Base-by-base conservation (phyloP, 2,329 filamentous ascomycete genomes). In the Colletotrichum cereale region DNA sequence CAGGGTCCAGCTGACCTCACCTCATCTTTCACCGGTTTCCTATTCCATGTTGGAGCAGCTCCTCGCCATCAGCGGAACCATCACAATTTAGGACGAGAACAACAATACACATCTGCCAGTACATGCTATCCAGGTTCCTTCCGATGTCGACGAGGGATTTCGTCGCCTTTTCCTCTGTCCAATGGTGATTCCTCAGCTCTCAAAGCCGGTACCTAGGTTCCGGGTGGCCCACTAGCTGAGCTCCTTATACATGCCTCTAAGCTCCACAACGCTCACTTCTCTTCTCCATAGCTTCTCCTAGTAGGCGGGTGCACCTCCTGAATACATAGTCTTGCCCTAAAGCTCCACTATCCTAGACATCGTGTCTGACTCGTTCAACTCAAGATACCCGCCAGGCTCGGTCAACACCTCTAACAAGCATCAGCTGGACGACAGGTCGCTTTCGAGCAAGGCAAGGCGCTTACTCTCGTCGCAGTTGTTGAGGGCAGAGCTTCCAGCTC, bases 191-290 rank as follows among this genome's bases (percentile, higher is more conserved):
- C 34, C 34, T 78, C 78, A n/a, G n/a, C n/a, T n/a, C n/a, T n/a
- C n/a, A n/a, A n/a, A n/a, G n/a, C n/a, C n/a, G n/a, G n/a, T n/a
- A n/a, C n/a, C n/a, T n/a, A n/a, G n/a, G n/a, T n/a, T n/a, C n/a
- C n/a, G n/a, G n/a, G n/a, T n/a, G n/a, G n/a, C n/a, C n/a, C n/a
- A n/a, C n/a, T n/a, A n/a, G n/a, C n/a, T n/a, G n/a, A n/a, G n/a
- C n/a, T n/a, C n/a, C n/a, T n/a, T n/a, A n/a, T n/a, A n/a, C n/a
- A 34, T 78, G 77, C 68, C 81, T 79, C 26, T 79, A 76, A 18
- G 78, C 0, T 84, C 84, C 14, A 84, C 82, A n/a, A 78, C 73
- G 67, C 88, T 78, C 34, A 36, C 34, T n/a, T n/a, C n/a, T n/a
- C n/a, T n/a, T n/a, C n/a, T n/a, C n/a, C n/a, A n/a, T 5, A 10